Evolutionary conservation across 768 basidiomycete species (phyloP).

Genomic region (Suillus cothurnatus): DNA sequence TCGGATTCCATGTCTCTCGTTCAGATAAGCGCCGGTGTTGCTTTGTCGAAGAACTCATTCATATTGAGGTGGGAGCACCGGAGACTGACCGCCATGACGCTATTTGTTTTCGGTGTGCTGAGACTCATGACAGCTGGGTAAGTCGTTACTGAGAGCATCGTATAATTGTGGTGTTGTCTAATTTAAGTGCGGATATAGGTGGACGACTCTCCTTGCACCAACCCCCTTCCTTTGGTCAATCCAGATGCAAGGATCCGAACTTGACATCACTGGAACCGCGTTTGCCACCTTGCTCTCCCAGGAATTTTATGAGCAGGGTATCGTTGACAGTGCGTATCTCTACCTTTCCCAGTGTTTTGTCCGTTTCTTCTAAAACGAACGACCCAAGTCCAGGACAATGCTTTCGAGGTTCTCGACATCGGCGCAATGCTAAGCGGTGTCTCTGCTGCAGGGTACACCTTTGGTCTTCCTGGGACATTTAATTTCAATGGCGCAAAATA

Average conservation of each 20-base stretch:
- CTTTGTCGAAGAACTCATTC: conserved; percentile 4
- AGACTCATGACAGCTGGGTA: conserved; percentile 22
- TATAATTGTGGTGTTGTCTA: neutral
- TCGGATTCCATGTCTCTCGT: conserved; percentile 15
- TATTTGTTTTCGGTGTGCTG: conserved; percentile 12
- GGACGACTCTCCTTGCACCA: conserved; percentile 17
- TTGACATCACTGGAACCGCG: conserved; percentile 13
- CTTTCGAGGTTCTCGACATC: conserved; percentile 16
- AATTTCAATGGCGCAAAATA: conserved; percentile 22
- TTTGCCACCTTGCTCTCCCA: conserved; percentile 5
- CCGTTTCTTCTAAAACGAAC: neutral
- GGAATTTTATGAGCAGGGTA: conserved; percentile 9
- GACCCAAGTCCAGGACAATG: conserved; percentile 13
- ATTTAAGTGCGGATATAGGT: conserved; percentile 11
- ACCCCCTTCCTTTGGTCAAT: conserved; percentile 4
- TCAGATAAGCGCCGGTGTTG: conserved; percentile 13
- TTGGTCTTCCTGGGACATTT: conserved; percentile 12
- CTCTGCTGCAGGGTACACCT: conserved; percentile 14
- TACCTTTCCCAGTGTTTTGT: neutral
- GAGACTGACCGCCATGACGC: conserved; percentile 5
- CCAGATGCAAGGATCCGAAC: conserved; percentile 5
- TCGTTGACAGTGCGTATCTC: conserved; percentile 8
- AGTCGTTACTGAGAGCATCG: neutral
- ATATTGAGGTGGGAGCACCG: conserved; percentile 4
- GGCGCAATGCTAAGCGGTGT: conserved; percentile 19